Base-by-base conservation (phyloP, 108 stramenopile species). In the Bacterosira constricta region DNA sequence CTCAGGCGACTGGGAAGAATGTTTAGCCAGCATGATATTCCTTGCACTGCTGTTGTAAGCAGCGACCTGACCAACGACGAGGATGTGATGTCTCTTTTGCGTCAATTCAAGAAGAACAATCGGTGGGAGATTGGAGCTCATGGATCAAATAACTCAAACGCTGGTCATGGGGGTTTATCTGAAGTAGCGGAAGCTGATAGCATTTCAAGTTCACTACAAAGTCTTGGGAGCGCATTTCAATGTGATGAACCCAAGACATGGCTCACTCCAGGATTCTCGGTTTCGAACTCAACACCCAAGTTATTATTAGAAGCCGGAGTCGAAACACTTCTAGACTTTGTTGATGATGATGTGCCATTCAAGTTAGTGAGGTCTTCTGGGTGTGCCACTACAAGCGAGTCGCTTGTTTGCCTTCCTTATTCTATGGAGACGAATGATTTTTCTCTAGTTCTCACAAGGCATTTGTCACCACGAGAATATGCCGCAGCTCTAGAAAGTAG, bases 371-470 rank as follows among this genome's bases (percentile, higher is more conserved):
- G n/a, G 9, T n/a, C 41, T 42, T 3, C 2, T 42, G 2, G 41
- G 12, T 2, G n/a, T n/a, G n/a, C 41, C 55, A 51, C 30, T 26
- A 44, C 8, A 34, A 7, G 6, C 3, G 10, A 35, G 13, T 42
- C 64, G 15, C 11, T 75, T 18, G 53, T 75, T 3, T 75, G 74
- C 37, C 23, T 75, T 13, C 74, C 74, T 30, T 75, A 75, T 30
- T 67, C 65, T 0, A 66, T 75, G 65, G 74, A 75, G 34, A 61
- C 58, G 20, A 75, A 75, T 23, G 74, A 75, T 39, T 75, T 75
- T 29, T 61, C 74, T 35, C 74, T 75, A 1, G 54, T 75, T 32
- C 65, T 75, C 25, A 51, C 56, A 10, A 49, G 64, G 31, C n/a
- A 75, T 21, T 36, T 60, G 6, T 66, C 56, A 21, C 64, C 47